Conservation (phyloP, 2,329 filamentous ascomycete genomes). For the Laburnicola sp. region DNA sequence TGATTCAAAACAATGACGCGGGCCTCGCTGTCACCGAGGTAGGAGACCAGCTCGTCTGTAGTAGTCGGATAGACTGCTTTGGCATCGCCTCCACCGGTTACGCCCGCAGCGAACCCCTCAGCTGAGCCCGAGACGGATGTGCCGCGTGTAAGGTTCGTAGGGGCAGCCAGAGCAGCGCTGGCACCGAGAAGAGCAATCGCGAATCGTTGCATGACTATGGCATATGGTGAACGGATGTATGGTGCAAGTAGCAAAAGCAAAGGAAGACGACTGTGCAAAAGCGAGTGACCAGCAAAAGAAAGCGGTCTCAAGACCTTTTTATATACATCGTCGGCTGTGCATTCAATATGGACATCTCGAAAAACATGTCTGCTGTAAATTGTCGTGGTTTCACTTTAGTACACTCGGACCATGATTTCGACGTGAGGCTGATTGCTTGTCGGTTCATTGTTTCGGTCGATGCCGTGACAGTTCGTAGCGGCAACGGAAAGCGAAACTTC, state of each 20-base stretch:
- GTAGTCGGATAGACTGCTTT: constrained; percentile 17
- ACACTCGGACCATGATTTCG: neutral
- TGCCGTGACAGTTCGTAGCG: neutral
- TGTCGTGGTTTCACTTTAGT: neutral
- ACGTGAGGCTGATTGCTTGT: constrained; percentile 1
- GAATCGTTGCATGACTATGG: constrained; percentile 1
- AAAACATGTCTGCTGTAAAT: neutral
- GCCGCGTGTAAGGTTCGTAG: neutral
- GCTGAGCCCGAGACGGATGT: constrained; percentile 16
- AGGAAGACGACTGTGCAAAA: neutral
- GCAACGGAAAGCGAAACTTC: neutral
- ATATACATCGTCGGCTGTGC: neutral
- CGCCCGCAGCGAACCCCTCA: constrained; percentile 19
- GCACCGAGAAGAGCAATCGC: constrained; percentile 3
- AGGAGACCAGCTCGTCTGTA: constrained; percentile 26
- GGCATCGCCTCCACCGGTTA: constrained; percentile 21
- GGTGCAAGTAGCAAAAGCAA: neutral
- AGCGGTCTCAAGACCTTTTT: neutral
- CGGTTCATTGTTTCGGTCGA: neutral
- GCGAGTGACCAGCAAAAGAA: constrained; percentile 7
- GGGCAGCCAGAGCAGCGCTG: constrained; percentile 1
- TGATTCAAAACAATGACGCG: constrained; percentile 46
- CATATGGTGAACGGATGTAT: neutral
- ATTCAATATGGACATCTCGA: neutral
- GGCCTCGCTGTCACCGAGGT: constrained; percentile 36